A percentile compares a stretch with the other conserved stretches of the same genome.
These are phyloP conservation scores for Crithidia acanthocephali DNA, from an alignment of 208 protist genomes.

Conservation along the genomic window DNA sequence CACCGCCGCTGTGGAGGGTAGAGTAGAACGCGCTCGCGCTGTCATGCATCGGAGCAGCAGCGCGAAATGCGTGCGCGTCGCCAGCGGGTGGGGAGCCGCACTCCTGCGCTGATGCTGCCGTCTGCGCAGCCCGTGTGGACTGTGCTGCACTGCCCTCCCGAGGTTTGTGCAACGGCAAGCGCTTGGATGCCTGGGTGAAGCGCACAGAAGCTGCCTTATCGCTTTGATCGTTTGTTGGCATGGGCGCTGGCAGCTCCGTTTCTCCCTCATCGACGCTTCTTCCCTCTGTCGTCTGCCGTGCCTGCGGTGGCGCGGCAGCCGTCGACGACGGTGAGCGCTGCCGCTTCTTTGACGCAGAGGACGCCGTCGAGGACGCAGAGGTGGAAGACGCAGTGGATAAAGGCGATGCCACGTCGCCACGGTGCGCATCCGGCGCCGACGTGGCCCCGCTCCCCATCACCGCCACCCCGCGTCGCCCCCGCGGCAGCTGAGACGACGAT, in stretches of 20 bases:
- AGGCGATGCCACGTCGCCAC: background rate
- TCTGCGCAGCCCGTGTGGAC: no score
- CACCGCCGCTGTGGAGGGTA: background rate
- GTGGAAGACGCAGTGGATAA: background rate
- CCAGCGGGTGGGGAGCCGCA: no score
- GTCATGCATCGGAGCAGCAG: background rate
- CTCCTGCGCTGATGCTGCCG: no score
- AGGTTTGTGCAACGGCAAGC: no score
- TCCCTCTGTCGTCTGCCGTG: background rate
- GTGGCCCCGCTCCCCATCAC: background rate
- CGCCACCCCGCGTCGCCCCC: background rate
- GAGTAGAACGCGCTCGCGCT: background rate
- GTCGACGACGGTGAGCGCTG: background rate
- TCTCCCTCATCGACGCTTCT: no score
- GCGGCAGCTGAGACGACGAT: background rate
- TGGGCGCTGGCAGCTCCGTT: background rate
- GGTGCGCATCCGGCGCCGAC: background rate
- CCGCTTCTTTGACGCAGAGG: constrained; percentile 5
- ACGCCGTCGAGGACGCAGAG: background rate
- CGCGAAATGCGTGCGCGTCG: background rate
- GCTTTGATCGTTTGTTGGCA: no score
- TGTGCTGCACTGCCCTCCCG: no score
- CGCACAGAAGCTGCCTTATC: no score
- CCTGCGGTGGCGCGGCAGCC: background rate
- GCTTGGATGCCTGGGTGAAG: no score